Base-by-base conservation (phyloP, 2,329 filamentous ascomycete species). In the Colletotrichum gigasporum region DNA sequence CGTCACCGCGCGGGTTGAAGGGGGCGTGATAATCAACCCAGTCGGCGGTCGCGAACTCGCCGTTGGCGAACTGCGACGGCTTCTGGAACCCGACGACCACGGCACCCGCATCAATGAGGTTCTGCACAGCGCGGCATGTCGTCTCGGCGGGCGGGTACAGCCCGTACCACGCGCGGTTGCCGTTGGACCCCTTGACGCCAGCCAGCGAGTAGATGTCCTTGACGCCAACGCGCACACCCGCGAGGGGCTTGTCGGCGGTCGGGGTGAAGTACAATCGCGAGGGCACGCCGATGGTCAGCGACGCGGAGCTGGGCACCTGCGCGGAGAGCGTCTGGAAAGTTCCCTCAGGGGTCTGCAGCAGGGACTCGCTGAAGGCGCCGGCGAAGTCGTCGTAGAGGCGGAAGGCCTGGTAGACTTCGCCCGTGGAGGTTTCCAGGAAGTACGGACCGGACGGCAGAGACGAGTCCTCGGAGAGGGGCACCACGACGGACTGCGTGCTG, bases 161-260 rank as follows among this genome's bases (percentile, higher is more conserved):
- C 53, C 82, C 72, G 51, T 84, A 85, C 76, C 82, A 90, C 2
- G 87, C 86, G 35, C 85, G 78, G 62, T 85, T 88, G 2, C 86
- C 86, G 54, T 82, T 80, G 12, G 79, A 79, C 0, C 83, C 87
- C 34, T 80, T 80, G 2, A 88, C 71, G 2, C 88, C 88, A 2
- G 67, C 80, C 37, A 90, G 73, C 66, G 88, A 80, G 69, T 82
- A 87, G 47, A 89, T 86, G 67, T 91, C 89, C 71, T 91, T 91
- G 57, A 90, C 80, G 0, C 82, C 87, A 1, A 90, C 72, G 16
- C 88, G 81, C 3, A 89, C 82, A 16, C 89, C 88, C 5, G 86
- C 84, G 0, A 91, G 77, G 1, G 87, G 87, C 69, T 86, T 82
- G n/a, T 80, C 77, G 0, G 73, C 69, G 0, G 83, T 85, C 45